phyloP scores from a whole-genome alignment of 1,284 basidiomycete genomes.

The Puccinia polysora region DNA sequence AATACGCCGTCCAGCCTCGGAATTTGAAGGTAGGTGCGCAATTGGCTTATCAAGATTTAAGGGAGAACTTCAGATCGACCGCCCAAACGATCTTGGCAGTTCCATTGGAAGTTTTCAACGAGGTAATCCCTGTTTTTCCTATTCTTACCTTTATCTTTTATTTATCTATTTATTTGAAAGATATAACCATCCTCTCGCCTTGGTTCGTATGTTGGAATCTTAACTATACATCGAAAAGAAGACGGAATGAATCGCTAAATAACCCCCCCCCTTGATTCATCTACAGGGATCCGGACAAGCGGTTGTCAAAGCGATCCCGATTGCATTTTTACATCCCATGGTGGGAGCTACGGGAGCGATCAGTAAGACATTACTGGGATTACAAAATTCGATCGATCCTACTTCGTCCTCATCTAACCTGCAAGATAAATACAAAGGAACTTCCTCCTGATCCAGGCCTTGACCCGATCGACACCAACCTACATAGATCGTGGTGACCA shows the following conservation, averaged over 20 bases:
- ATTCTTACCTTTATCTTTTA: neutral
- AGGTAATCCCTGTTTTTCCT: slow-evolving; percentile 61
- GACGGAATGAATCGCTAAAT: too few species aligned
- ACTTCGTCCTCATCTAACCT: slow-evolving; percentile 3
- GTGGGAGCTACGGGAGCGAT: slow-evolving; percentile 94
- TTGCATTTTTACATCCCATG: slow-evolving; percentile 92
- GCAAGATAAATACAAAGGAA: slow-evolving; percentile 18
- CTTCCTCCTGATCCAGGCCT: too few species aligned
- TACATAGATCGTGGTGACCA: too few species aligned
- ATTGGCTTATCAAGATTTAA: slow-evolving; percentile 78
- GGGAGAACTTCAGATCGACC: slow-evolving; percentile 81
- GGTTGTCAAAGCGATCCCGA: slow-evolving; percentile 90
- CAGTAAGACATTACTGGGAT: slow-evolving; percentile 84
- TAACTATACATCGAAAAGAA: too few species aligned
- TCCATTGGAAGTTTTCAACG: slow-evolving; percentile 95
- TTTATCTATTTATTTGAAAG: too few species aligned
- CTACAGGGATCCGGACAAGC: slow-evolving; percentile 73
- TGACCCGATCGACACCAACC: too few species aligned
- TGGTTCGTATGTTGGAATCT: too few species aligned
- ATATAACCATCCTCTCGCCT: too few species aligned
- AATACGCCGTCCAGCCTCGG: slow-evolving; percentile 82
- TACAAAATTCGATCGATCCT: slow-evolving; percentile 65
- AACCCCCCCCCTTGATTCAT: too few species aligned
- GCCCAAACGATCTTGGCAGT: slow-evolving; percentile 97
- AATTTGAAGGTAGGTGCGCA: slow-evolving; percentile 82